A percentile compares a stretch with the other conserved stretches of the same genome.
Evolutionary conservation across 768 basidiomycete species (phyloP).

Genomic region (Cubamyces lactineus): DNA sequence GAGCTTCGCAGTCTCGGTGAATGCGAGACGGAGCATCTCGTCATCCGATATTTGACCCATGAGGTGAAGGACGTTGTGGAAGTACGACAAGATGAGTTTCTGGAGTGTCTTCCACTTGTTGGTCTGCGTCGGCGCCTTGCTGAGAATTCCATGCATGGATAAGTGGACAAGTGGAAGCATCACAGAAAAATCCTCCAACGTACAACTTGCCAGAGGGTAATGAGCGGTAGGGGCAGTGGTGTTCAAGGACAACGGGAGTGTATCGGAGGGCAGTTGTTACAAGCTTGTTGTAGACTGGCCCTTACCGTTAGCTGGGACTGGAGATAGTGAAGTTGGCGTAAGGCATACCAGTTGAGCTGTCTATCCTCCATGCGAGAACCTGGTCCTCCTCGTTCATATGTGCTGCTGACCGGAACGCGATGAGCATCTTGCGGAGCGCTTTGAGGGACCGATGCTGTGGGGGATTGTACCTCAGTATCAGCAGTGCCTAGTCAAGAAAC

Average conservation of each 20-base stretch:
- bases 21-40: slow-evolving; percentile 66
- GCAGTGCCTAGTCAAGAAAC: neutral
- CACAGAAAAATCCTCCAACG: slow-evolving; percentile 33
- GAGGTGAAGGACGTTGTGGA: slow-evolving; percentile 82
- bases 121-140: slow-evolving; percentile 84
- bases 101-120: slow-evolving; percentile 82
- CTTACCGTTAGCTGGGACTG: neutral
- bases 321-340: slow-evolving; percentile 8
- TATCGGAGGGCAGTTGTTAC: slow-evolving; percentile 85
- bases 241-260: slow-evolving; percentile 84
- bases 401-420: slow-evolving; percentile 90
- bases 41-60: slow-evolving; percentile 74
- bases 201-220: slow-evolving; percentile 85
- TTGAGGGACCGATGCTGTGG: slow-evolving; percentile 81
- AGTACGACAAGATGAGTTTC: slow-evolving; percentile 86
- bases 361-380: slow-evolving; percentile 83
- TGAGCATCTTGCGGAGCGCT: slow-evolving; percentile 78
- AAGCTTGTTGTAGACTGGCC: slow-evolving; percentile 90
- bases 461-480: neutral
- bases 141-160: slow-evolving; percentile 33
- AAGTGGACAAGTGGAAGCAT: neutral
- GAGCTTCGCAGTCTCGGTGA: slow-evolving; percentile 86
- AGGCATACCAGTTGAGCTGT: slow-evolving; percentile 67
- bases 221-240: slow-evolving; percentile 88
- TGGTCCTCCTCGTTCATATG: slow-evolving; percentile 88